Evolutionary conservation across 2,329 filamentous ascomycete species (phyloP), one percentile per base, ranked within the genome.

Genomic region (Aspergillus hiratsukae): DNA sequence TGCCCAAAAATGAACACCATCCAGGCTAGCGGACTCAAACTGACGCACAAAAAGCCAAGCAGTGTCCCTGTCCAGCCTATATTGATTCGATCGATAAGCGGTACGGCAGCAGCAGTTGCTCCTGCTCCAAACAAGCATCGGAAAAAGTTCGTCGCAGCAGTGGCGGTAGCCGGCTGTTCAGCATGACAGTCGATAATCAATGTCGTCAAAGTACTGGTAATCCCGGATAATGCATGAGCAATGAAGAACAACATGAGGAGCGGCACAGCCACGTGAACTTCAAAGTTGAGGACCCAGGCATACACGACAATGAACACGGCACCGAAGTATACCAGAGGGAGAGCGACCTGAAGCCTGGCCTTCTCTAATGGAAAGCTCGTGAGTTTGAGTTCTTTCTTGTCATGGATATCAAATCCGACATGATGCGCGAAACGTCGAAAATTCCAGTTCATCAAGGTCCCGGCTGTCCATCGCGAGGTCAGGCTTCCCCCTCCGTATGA

Each of bases 401-500:
- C 11, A 3, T 48, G 43, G 14, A 61, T 25, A 9, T 51, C n/a
- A n/a, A 52, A 25, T 11, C 58, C 58, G 3, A 52, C 23, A 21
- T 27, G 23, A 29, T 48, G 46, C 3, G 57, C 55, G n/a, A 49
- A 43, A 5, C 58, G 57, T 23, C 48, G 23, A 40, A 52, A 61
- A 27, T 58, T 56, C 55, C 59, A 55, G 21, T 61, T 55, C 7
- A 54, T 43, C 6, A 59, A 43, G 21, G 40, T 53, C 11, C 57
- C 67, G 27, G 60, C 63, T 2, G 55, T 57, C 55, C 52, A 60
- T n/a, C 66, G 55, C 19, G 60, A 55, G 37, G 58, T 53, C 23
- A 70, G 56, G 25, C 64, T 60, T 10, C 69, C 68, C 7, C 62
- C 41, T n/a, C 62, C 64, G 53, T 63, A 65, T 1, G 68, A 64